Percentiles rank a stretch among this genome's conserved stretches.
Conservation (phyloP, 768 basidiomycete genomes). For the Auriscalpium microsporum region DNA sequence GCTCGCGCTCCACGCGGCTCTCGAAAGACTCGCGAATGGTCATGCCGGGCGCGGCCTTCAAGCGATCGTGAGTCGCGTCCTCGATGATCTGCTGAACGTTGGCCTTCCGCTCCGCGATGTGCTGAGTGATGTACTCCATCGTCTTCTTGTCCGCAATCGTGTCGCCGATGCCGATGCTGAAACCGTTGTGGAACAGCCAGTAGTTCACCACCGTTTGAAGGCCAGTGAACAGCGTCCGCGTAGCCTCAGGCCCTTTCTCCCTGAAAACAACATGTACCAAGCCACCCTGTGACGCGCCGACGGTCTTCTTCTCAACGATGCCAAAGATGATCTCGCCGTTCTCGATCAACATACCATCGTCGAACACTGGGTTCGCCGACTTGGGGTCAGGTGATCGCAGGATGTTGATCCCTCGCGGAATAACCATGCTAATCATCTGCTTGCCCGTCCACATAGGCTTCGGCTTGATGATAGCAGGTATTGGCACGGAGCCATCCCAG, state of each 20-base stretch:
- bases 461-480: constrained; percentile 91
- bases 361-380: constrained; percentile 72
- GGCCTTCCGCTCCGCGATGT: constrained; percentile 73
- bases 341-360: constrained; percentile 94
- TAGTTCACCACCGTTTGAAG: constrained; percentile 94
- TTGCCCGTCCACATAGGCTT: constrained; percentile 98
- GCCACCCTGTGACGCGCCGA: constrained; percentile 91
- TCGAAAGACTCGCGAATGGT: constrained; percentile 99
- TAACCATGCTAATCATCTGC: constrained; percentile 85
- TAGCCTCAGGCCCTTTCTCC: constrained; percentile 92
- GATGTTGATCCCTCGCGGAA: constrained; percentile 95
- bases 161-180: constrained; percentile 98
- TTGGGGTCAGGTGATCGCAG: constrained; percentile 73
- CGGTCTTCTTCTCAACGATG: constrained; percentile 98
- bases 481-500: constrained; percentile 92
- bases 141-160: constrained; percentile 89
- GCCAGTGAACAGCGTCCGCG: constrained; percentile 84
- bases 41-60: constrained; percentile 94
- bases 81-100: constrained; percentile 75
- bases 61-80: constrained; percentile 74
- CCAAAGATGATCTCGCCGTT: constrained; percentile 95
- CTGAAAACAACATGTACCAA: constrained; percentile 95
- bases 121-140: constrained; percentile 79
- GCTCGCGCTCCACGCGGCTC: constrained; percentile 79
- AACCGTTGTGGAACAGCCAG: constrained; percentile 98